Evolutionary conservation across 176 grass and related monocot species (phyloP).

Genomic region (Tillandsia fasciculata): DNA sequence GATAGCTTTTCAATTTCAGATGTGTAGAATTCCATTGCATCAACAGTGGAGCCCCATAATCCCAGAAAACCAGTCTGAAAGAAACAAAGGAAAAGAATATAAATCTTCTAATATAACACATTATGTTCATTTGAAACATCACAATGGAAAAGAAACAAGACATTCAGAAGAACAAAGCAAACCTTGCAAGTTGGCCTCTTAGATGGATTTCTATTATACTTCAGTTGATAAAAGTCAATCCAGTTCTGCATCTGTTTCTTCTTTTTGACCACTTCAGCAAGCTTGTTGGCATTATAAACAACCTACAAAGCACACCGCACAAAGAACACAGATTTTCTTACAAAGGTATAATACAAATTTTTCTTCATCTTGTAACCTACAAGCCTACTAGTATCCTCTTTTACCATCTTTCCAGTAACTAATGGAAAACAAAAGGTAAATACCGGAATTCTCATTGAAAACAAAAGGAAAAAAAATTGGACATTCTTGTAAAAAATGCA

Average conservation of each 20-base stretch:
- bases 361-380: not conserved
- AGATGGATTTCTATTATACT: conserved; percentile 67
- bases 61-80: conserved; percentile 85
- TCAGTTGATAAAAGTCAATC: conserved; percentile 82
- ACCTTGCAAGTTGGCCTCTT: conserved; percentile 79
- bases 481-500: not conserved
- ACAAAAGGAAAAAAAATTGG: not conserved
- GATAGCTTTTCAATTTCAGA: conserved; percentile 70
- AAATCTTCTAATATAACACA: not conserved
- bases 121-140: not conserved
- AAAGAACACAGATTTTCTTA: not conserved
- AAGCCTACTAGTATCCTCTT: not conserved
- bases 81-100: conserved; percentile 19
- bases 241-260: conserved; percentile 82
- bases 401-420: not conserved
- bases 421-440: not conserved
- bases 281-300: conserved; percentile 91
- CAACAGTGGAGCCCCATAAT: conserved; percentile 66
- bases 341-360: not conserved
- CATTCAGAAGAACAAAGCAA: conserved; percentile 3
- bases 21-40: conserved; percentile 86
- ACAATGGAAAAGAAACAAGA: conserved; percentile 1
- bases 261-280: conserved; percentile 77
- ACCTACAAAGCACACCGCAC: conserved; percentile 25
- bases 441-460: not conserved